These are phyloP conservation scores for Capsicum pubescens DNA, from an alignment of 257 asterid genomes.

Conservation along the genomic window DNA sequence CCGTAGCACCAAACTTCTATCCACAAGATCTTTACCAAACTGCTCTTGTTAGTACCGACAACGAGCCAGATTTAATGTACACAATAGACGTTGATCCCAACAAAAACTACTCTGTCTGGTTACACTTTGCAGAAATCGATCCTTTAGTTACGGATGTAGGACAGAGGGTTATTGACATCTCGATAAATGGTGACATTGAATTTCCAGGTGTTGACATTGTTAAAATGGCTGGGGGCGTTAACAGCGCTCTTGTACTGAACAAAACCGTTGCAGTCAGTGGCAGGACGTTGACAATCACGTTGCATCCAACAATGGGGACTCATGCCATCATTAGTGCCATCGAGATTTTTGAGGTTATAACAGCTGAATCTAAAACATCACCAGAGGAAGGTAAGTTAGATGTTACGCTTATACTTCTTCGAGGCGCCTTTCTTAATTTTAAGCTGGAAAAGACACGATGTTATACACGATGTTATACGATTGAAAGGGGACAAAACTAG, in stretches of 20 bases:
- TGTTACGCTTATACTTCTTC: neutral
- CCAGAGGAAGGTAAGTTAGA: slow-evolving; percentile 71
- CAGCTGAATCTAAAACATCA: slow-evolving; percentile 83
- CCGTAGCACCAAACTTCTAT: slow-evolving; percentile 76
- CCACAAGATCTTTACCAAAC: slow-evolving; percentile 85
- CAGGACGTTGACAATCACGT: slow-evolving; percentile 72
- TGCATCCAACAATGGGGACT: slow-evolving; percentile 72
- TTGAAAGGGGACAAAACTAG: neutral
- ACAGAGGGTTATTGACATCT: slow-evolving; percentile 75
- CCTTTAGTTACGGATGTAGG: slow-evolving; percentile 67
- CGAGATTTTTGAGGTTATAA: slow-evolving; percentile 81
- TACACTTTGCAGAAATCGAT: slow-evolving; percentile 96
- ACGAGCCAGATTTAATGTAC: slow-evolving; percentile 63
- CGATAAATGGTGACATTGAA: slow-evolving; percentile 65
- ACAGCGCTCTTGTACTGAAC: slow-evolving; percentile 80
- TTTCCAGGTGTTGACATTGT: slow-evolving; percentile 70
- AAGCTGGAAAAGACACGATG: neutral
- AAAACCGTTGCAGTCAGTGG: slow-evolving; percentile 77
- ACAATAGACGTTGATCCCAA: slow-evolving; percentile 83
- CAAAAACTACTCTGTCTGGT: slow-evolving; percentile 88
- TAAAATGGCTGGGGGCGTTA: slow-evolving; percentile 64
- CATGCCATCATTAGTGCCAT: slow-evolving; percentile 77
- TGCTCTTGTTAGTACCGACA: slow-evolving; percentile 67
- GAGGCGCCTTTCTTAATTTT: neutral
- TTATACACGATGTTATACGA: neutral